Evolutionary conservation across 2,329 filamentous ascomycete genomes (phyloP), one percentile per base, ranked within the genome.

Genomic region (Venturia effusa): DNA sequence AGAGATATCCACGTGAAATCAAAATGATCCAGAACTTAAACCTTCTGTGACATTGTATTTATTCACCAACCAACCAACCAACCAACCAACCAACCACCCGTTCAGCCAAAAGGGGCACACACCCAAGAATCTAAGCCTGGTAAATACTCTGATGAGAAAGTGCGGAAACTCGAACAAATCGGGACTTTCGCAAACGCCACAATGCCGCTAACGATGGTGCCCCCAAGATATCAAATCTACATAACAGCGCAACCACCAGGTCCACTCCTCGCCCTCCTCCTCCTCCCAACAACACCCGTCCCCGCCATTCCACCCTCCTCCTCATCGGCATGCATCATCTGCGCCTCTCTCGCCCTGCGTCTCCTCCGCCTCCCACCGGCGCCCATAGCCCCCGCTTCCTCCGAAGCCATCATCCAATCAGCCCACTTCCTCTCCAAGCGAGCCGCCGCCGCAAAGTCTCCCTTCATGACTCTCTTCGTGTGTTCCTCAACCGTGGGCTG

Each of bases 401-500:
- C 91, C 61, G 84, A 89, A 19, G 90, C 87, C 77, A 95, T 90
- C 92, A 97, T 97, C 74, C 91, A 96, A 63, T 95, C 89, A 0
- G 88, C 88, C 93, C 93, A 97, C 73, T 93, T 95, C 67, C 87
- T 83, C 78, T 96, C 92, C 24, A 97, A 80, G n/a, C 90, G 81
- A 43, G 81, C 82, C 0, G 94, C 94, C 0, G 89, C 82, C 0
- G 81, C 79, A 65, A 91, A 83, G 66, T 96, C 89, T 7, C 90
- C 90, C 4, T 84, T 81, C 61, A 96, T 74, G 0, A 97, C 90
- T 4, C 92, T 85, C 77, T 92, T 93, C 62, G 87, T 92, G 75
- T 97, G 93, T 74, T 97, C 92, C 68, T 97, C 89, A 4, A 97
- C 92, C 0, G 92, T 97, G 77, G 90, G 90, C 76, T 97, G 93